phyloP scores from a whole-genome alignment of 768 basidiomycete species.

The Coprinopsis cinerea region DNA sequence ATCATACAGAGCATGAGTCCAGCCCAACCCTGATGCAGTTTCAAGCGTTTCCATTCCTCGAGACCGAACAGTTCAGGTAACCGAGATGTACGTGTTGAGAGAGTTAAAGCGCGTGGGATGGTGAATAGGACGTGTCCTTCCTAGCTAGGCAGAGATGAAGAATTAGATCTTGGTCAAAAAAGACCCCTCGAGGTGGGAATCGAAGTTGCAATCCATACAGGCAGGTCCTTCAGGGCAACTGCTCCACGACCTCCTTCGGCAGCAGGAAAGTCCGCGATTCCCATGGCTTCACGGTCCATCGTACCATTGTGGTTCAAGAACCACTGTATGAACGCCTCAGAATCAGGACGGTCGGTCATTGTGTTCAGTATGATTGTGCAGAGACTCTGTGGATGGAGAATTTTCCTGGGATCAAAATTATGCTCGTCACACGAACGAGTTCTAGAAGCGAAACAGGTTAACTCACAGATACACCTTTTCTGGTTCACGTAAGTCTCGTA shows the following conservation, averaged over 20 bases:
- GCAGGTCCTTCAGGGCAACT: conserved; percentile 67
- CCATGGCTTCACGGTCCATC: conserved; percentile 43
- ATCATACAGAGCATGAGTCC: conserved; percentile 91
- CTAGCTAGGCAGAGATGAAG: conserved; percentile 33
- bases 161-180: neutral
- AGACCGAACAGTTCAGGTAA: conserved; percentile 56
- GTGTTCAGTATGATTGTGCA: too few relatives aligned
- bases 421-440: too few relatives aligned
- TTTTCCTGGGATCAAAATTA: too few relatives aligned
- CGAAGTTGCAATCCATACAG: conserved; percentile 34
- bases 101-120: conserved; percentile 69
- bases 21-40: conserved; percentile 72
- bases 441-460: too few relatives aligned
- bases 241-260: conserved; percentile 67
- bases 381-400: too few relatives aligned
- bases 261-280: conserved; percentile 37
- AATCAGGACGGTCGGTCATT: neutral
- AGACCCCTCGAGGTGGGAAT: neutral
- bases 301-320: conserved; percentile 46
- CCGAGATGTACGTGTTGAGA: conserved; percentile 72
- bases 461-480: too few relatives aligned
- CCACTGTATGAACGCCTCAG: conserved; percentile 46
- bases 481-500: too few relatives aligned
- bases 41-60: conserved; percentile 55
- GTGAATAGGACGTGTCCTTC: conserved; percentile 73